phyloP scores from a whole-genome alignment of 352 stramenopile species.

The Phytopythium delawarense region DNA sequence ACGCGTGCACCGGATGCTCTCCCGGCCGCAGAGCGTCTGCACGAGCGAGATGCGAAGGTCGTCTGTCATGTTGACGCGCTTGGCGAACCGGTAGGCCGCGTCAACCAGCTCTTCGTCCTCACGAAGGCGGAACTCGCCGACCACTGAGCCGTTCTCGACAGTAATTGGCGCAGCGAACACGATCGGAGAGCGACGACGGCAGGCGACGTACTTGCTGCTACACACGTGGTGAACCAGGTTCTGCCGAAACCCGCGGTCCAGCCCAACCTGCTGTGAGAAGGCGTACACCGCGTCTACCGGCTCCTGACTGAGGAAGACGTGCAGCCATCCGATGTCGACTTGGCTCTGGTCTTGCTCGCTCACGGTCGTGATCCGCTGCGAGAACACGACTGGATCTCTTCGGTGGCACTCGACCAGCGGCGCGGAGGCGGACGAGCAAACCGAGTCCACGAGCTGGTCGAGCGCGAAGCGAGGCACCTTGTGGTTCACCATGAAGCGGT shows the following conservation, averaged over 20 bases:
- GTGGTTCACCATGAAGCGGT: constrained; percentile 60
- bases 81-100: constrained; percentile 53
- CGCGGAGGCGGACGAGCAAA: constrained; percentile 27
- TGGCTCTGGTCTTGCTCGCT: constrained; percentile 12
- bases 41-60: constrained; percentile 47
- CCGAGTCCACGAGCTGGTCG: constrained; percentile 31
- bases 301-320: constrained; percentile 48
- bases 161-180: constrained; percentile 55
- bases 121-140: constrained; percentile 33
- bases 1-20: constrained; percentile 55
- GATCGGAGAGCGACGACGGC: constrained; percentile 33
- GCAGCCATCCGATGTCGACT: constrained; percentile 32
- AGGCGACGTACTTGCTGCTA: constrained; percentile 45
- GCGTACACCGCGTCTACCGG: constrained; percentile 46
- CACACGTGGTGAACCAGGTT: constrained; percentile 52
- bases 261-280: constrained; percentile 32
- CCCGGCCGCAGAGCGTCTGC: constrained; percentile 46
- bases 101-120: constrained; percentile 74
- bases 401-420: constrained; percentile 28
- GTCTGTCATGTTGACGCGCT: constrained; percentile 42
- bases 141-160: constrained; percentile 38
- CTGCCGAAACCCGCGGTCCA: constrained; percentile 33
- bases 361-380: constrained; percentile 29
- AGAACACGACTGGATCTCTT: constrained; percentile 46
- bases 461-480: constrained; percentile 25